A percentile compares a stretch with the other conserved stretches of the same genome.
Conservation (phyloP, 495 filamentous ascomycete species). For the Staphylotrichum longicolle region DNA sequence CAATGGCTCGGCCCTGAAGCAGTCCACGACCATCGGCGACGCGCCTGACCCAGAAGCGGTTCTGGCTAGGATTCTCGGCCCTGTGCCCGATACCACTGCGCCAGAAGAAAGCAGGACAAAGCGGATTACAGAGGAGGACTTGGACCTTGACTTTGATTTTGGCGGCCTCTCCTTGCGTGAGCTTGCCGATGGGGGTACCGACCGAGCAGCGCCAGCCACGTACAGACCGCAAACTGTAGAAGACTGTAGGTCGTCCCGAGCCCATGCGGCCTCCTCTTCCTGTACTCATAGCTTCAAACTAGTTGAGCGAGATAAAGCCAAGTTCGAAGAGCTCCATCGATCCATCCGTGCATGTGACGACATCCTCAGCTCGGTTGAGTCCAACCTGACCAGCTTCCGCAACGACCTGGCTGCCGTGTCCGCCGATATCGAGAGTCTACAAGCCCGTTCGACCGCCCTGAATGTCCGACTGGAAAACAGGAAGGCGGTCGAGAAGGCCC, state of each 20-base stretch:
- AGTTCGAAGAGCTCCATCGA: constrained; percentile 86
- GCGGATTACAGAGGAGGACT: constrained; percentile 43
- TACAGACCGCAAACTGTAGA: constrained; percentile 66
- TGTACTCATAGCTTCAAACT: constrained; percentile 31
- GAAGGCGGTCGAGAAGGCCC: constrained; percentile 78
- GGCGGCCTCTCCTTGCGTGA: constrained; percentile 69
- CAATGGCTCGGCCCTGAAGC: constrained; percentile 66
- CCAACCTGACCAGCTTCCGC: constrained; percentile 87
- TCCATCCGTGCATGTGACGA: constrained; percentile 90
- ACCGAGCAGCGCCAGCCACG: constrained; percentile 42
- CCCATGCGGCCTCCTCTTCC: constrained; percentile 27
- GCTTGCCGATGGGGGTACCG: constrained; percentile 53
- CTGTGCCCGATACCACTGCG: constrained; percentile 26
- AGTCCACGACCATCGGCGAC: constrained; percentile 52
- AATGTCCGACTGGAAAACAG: constrained; percentile 88
- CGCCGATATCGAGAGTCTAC: constrained; percentile 89
- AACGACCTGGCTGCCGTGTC: constrained; percentile 88
- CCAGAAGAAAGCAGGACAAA: constrained; percentile 16
- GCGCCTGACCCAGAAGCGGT: constrained; percentile 71
- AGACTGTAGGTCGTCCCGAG: constrained; percentile 60
- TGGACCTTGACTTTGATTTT: constrained; percentile 69
- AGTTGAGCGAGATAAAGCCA: constrained; percentile 84
- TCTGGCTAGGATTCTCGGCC: constrained; percentile 67
- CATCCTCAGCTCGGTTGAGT: constrained; percentile 88
- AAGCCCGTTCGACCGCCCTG: constrained; percentile 77